phyloP scores from a whole-genome alignment of 2,329 filamentous ascomycete species.

The Herpotrichia juniperi region DNA sequence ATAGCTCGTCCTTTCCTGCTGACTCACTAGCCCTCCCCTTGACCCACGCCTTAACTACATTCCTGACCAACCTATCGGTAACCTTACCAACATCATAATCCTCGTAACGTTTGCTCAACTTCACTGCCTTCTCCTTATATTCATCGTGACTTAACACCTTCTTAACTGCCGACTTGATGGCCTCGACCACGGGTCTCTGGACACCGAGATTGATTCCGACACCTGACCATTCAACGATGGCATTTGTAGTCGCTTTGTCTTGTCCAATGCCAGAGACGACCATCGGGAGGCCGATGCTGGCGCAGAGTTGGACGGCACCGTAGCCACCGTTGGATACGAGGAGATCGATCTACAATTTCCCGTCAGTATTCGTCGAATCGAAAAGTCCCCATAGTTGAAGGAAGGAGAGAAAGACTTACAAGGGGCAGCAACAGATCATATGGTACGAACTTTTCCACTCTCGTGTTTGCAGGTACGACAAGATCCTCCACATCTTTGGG shows the following conservation, averaged over 20 bases:
- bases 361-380: not conserved
- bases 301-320: constrained; percentile 54
- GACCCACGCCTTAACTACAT: constrained; percentile 17
- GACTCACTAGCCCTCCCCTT: not conserved
- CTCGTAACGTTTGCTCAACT: constrained; percentile 24
- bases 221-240: constrained; percentile 52
- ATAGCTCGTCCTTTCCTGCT: not conserved
- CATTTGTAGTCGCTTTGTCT: constrained; percentile 49
- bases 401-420: constrained; percentile 12
- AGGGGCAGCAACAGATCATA: constrained; percentile 54
- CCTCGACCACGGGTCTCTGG: constrained; percentile 29
- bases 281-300: constrained; percentile 55
- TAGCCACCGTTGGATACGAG: constrained; percentile 59
- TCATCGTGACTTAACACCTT: constrained; percentile 17
- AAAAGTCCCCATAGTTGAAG: not conserved
- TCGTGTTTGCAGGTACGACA: constrained; percentile 49
- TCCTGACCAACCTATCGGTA: constrained; percentile 24
- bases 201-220: constrained; percentile 54
- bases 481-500: constrained; percentile 25
- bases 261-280: constrained; percentile 52
- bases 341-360: constrained; percentile 35
- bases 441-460: constrained; percentile 55
- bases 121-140: constrained; percentile 23
- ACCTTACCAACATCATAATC: constrained; percentile 23
- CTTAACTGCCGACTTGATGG: constrained; percentile 19